phyloP scores from a whole-genome alignment of 345 rosid genomes.

The Brassica juncea region DNA sequence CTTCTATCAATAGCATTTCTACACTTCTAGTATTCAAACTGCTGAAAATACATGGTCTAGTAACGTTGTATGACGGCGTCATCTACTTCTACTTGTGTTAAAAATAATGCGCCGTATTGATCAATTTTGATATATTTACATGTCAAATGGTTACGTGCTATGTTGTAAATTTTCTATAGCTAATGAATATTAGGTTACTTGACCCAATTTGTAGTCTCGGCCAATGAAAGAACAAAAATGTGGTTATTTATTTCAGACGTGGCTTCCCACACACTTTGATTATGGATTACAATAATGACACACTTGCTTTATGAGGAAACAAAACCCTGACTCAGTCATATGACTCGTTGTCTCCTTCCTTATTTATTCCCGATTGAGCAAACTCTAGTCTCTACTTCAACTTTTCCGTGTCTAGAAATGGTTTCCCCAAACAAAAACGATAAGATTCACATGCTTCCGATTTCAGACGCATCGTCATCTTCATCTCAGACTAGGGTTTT shows the following conservation, averaged over 20 bases:
- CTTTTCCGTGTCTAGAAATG: slow-evolving; percentile 5
- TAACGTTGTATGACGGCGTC: neutral
- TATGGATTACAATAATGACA: neutral
- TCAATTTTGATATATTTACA: neutral
- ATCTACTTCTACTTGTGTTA: neutral
- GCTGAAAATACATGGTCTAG: neutral
- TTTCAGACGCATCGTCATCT: neutral
- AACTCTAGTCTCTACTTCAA: neutral
- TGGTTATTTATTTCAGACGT: neutral
- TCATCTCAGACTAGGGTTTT: neutral
- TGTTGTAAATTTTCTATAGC: neutral
- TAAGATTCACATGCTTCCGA: neutral
- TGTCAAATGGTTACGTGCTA: too few species aligned
- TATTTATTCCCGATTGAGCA: neutral
- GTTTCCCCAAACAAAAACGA: neutral
- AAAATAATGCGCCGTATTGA: neutral
- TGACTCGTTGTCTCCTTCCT: neutral
- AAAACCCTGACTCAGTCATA: neutral
- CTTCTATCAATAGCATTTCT: neutral
- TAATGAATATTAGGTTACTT: neutral
- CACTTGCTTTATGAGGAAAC: neutral
- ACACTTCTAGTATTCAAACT: neutral
- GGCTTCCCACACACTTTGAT: neutral
- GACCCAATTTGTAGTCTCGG: neutral
- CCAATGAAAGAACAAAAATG: neutral